A percentile compares a stretch with the other conserved stretches of the same genome.
Evolutionary conservation across 768 basidiomycete genomes (phyloP).

Genomic region (Pisolithus tinctorius): DNA sequence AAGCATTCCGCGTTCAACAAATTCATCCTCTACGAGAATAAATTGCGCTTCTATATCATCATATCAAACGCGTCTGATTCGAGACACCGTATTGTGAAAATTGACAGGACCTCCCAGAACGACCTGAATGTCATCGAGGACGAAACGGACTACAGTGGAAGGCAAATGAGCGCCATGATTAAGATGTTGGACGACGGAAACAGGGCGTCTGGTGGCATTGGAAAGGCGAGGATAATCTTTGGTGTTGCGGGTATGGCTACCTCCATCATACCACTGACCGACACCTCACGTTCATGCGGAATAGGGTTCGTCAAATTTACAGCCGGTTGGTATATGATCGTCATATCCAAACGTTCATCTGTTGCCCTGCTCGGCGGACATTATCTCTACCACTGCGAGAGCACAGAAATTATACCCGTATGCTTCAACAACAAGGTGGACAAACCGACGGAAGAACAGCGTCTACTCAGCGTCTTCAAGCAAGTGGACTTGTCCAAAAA

Average conservation of each 20-base stretch:
- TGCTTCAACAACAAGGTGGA: slow-evolving; percentile 78
- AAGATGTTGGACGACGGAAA: slow-evolving; percentile 97
- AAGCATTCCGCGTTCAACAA: slow-evolving; percentile 48
- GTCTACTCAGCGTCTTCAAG: slow-evolving; percentile 85
- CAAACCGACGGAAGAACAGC: slow-evolving; percentile 82
- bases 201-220: slow-evolving; percentile 79
- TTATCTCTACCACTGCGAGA: slow-evolving; percentile 94
- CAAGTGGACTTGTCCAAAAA: slow-evolving; percentile 99
- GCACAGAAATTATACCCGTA: slow-evolving; percentile 76
- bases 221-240: slow-evolving; percentile 71
- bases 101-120: slow-evolving; percentile 78
- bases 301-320: slow-evolving; percentile 88
- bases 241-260: slow-evolving; percentile 62
- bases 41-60: slow-evolving; percentile 84
- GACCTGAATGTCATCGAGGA: slow-evolving; percentile 81
- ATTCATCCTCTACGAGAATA: slow-evolving; percentile 91
- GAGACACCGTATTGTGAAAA: slow-evolving; percentile 86
- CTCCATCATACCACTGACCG: neutral
- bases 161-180: slow-evolving; percentile 85
- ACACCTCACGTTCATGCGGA: neutral
- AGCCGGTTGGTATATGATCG: slow-evolving; percentile 92
- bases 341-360: slow-evolving; percentile 83
- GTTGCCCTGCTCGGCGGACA: slow-evolving; percentile 94
- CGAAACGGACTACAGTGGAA: slow-evolving; percentile 78
- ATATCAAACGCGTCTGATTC: slow-evolving; percentile 87